phyloP scores from a whole-genome alignment of 345 rosid species.

The Euphorbia pulcherrima region DNA sequence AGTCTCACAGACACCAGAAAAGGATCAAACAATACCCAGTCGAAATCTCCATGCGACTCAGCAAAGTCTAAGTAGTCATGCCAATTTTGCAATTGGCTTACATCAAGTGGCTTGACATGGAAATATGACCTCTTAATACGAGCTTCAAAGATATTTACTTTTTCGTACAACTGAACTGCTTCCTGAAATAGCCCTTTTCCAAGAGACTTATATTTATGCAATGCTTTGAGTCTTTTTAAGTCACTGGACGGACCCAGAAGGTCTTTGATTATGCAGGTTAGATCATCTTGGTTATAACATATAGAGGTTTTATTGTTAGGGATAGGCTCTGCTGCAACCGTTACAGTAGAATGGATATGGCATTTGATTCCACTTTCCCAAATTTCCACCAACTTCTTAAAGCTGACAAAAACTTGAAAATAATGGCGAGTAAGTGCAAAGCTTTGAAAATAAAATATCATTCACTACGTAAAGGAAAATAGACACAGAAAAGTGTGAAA shows the following conservation, averaged over 20 bases:
- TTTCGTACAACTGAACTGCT: constrained; percentile 46
- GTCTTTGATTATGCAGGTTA: constrained; percentile 46
- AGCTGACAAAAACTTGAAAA: constrained; percentile 43
- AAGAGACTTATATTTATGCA: constrained; percentile 48
- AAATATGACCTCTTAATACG: constrained; percentile 67
- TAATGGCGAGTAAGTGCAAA: not conserved
- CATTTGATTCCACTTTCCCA: constrained; percentile 55
- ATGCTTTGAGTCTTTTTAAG: constrained; percentile 42
- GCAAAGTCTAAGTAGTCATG: constrained; percentile 74
- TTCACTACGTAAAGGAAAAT: not conserved
- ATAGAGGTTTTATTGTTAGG: constrained; percentile 40
- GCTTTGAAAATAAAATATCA: constrained; percentile 1
- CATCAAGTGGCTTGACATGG: constrained; percentile 65
- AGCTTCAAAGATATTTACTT: constrained; percentile 57
- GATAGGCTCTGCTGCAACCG: constrained; percentile 34
- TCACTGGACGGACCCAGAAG: constrained; percentile 58
- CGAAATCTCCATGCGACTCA: constrained; percentile 73
- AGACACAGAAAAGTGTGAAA: constrained; percentile 4
- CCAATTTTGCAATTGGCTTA: constrained; percentile 69
- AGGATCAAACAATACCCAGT: constrained; percentile 58
- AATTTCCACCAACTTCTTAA: constrained; percentile 58
- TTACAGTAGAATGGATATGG: constrained; percentile 26
- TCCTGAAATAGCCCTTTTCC: constrained; percentile 58
- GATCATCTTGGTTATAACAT: constrained; percentile 41
- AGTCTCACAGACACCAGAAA: constrained; percentile 21